Evolutionary conservation across 2,329 filamentous ascomycete genomes (phyloP).

Genomic region (Monosporascus cannonballus): DNA sequence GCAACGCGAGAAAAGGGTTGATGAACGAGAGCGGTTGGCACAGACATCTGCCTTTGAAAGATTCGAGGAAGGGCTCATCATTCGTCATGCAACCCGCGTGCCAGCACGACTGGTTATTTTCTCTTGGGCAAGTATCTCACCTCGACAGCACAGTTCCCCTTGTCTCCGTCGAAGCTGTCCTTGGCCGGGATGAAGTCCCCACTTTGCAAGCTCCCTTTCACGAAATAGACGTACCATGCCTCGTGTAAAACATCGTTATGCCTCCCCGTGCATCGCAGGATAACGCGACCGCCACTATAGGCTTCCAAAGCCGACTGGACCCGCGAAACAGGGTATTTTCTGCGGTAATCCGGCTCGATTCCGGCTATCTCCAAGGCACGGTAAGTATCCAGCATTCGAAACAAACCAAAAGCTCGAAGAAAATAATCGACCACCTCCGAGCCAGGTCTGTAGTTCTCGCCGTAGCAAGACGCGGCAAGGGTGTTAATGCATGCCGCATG

Average conservation of each 20-base stretch:
- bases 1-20: too few relatives aligned
- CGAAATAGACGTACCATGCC: slow-evolving; percentile 49
- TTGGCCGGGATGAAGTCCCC: slow-evolving; percentile 40
- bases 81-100: neutral
- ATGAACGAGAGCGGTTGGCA: too few relatives aligned
- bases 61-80: too few relatives aligned
- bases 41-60: too few relatives aligned
- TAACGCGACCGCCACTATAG: slow-evolving; percentile 38
- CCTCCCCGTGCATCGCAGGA: slow-evolving; percentile 35
- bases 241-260: slow-evolving; percentile 38
- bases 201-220: slow-evolving; percentile 44
- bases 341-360: slow-evolving; percentile 28
- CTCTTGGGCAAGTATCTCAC: slow-evolving; percentile 36
- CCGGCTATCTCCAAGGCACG: slow-evolving; percentile 30
- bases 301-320: slow-evolving; percentile 36
- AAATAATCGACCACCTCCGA: slow-evolving; percentile 41
- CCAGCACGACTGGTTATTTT: neutral
- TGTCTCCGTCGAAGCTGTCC: slow-evolving; percentile 31
- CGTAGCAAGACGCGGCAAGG: slow-evolving; percentile 59
- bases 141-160: slow-evolving; percentile 32
- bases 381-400: slow-evolving; percentile 37
- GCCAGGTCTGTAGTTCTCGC: slow-evolving; percentile 39
- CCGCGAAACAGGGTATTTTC: slow-evolving; percentile 36
- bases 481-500: slow-evolving; percentile 70
- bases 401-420: slow-evolving; percentile 33